phyloP scores from a whole-genome alignment of 1,139 yeast species.

The Protomyces pachydermus region DNA sequence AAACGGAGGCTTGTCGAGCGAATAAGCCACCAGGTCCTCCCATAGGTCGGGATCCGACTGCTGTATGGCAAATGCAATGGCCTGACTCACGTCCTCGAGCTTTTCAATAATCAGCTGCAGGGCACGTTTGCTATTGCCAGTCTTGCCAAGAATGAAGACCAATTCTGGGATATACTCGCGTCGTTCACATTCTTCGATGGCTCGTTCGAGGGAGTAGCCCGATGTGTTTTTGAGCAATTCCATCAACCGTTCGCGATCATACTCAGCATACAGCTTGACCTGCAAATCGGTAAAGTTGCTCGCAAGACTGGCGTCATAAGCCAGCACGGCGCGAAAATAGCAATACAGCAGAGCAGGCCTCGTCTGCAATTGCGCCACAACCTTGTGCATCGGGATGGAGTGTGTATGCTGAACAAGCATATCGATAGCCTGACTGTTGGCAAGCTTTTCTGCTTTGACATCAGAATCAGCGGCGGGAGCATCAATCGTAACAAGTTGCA shows the following conservation, averaged over 20 bases:
- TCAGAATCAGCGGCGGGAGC: not conserved
- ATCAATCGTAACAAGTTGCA: slow-evolving; percentile 17
- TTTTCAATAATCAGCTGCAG: slow-evolving; percentile 69
- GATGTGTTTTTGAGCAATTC: slow-evolving; percentile 50
- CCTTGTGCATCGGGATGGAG: slow-evolving; percentile 34
- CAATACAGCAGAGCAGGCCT: slow-evolving; percentile 49
- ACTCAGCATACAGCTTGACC: slow-evolving; percentile 60
- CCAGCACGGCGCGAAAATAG: slow-evolving; percentile 55
- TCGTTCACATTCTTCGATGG: slow-evolving; percentile 59
- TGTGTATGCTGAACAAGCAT: slow-evolving; percentile 28
- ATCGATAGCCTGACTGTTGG: slow-evolving; percentile 14
- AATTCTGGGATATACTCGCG: slow-evolving; percentile 59
- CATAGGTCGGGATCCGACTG: slow-evolving; percentile 73
- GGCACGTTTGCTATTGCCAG: slow-evolving; percentile 76
- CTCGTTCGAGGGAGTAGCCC: slow-evolving; percentile 66
- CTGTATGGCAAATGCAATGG: slow-evolving; percentile 71
- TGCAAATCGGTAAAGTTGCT: slow-evolving; percentile 61
- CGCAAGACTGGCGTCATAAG: slow-evolving; percentile 52
- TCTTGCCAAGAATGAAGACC: slow-evolving; percentile 73
- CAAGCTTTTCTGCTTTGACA: not conserved
- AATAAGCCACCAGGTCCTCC: slow-evolving; percentile 66
- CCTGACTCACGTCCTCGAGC: slow-evolving; percentile 70
- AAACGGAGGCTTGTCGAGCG: slow-evolving; percentile 67
- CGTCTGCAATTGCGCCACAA: slow-evolving; percentile 47
- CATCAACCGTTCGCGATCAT: slow-evolving; percentile 50